Percentiles rank a stretch among this genome's conserved stretches.
These are phyloP conservation scores for Dicorynia guianensis DNA, from an alignment of 306 rosid genomes.

Conservation along the genomic window DNA sequence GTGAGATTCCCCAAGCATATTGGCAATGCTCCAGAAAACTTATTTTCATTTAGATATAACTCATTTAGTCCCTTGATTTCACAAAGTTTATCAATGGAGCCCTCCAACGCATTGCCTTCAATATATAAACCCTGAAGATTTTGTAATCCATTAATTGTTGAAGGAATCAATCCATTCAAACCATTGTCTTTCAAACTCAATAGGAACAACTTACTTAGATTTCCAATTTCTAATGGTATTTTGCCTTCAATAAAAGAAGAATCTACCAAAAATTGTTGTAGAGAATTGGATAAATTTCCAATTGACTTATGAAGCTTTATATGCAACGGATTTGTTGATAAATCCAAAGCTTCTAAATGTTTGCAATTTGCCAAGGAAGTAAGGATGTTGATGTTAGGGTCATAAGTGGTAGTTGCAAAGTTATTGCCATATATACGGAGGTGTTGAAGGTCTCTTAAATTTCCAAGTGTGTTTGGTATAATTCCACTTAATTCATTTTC, in stretches of 20 bases:
- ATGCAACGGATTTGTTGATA: slow-evolving; percentile 31
- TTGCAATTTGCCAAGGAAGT: slow-evolving; percentile 2
- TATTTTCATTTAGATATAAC: background rate
- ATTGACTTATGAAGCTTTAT: slow-evolving; percentile 3
- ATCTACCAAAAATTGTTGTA: background rate
- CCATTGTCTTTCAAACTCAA: slow-evolving; percentile 5
- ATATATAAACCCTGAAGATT: slow-evolving; percentile 25
- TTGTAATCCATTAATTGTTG: slow-evolving; percentile 5
- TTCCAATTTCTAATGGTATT: background rate
- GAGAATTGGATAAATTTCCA: slow-evolving; percentile 5
- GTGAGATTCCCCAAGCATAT: slow-evolving; percentile 35
- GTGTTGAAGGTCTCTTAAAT: background rate
- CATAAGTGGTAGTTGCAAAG: background rate
- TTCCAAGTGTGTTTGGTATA: background rate
- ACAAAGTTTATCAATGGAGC: slow-evolving; percentile 24
- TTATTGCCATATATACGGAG: background rate
- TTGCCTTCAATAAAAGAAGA: background rate
- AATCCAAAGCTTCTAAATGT: background rate
- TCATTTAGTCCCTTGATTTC: background rate
- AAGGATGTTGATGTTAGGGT: background rate
- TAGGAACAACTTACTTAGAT: background rate
- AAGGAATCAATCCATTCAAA: slow-evolving; percentile 26
- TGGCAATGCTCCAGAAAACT: slow-evolving; percentile 27
- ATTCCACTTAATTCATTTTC: background rate
- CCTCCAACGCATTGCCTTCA: background rate